Base-by-base conservation (phyloP, 148 eudicot genomes). In the Chenopodium formosanum region DNA sequence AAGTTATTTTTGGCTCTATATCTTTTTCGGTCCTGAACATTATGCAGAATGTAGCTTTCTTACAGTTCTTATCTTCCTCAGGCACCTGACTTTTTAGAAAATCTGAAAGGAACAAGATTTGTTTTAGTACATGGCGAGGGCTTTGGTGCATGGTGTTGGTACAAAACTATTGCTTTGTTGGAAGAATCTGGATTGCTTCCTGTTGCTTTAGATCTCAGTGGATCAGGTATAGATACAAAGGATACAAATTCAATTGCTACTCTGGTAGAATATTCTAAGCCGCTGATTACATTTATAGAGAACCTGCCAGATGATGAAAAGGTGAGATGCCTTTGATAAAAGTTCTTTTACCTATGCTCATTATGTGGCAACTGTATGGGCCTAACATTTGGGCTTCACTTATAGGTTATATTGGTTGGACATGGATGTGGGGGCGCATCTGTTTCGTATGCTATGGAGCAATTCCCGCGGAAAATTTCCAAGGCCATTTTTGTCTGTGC, bases 141-240 rank as follows among this genome's bases (percentile, higher is more conserved):
- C 25, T 96, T 96, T 85, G 99, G 99, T 73, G 99, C 99, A 76
- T 96, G 99, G 99, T 94, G 99, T 85, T 96, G 99, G 99, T 96
- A 94, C 84, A 96, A 94, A 90, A 96, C 82, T 82, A 92, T 96
- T 88, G 95, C 99, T 56, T 83, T 89, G 52, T 81, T 96, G 79
- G 98, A 96, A 86, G 99, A 96, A 82, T 83, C 94, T 25, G 98
- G 98, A 76, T 83, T 96, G 77, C 74, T 83, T 77, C 93, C 99
- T 32, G 82, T 87, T 82, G 98, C 97, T 71, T 82, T 96, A 77
- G 99, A 96, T 88, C 95, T 96, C 46, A 79, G 90, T 32, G 99
- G 98, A 74, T 96, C 98, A 79, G 99, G 99, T 73, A 96, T 94
- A 37, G 88, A 96, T 84, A 78, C 90, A 68, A 90, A 89, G 10